phyloP scores from a whole-genome alignment of 2,329 filamentous ascomycete genomes.

The Alternaria sp. region DNA sequence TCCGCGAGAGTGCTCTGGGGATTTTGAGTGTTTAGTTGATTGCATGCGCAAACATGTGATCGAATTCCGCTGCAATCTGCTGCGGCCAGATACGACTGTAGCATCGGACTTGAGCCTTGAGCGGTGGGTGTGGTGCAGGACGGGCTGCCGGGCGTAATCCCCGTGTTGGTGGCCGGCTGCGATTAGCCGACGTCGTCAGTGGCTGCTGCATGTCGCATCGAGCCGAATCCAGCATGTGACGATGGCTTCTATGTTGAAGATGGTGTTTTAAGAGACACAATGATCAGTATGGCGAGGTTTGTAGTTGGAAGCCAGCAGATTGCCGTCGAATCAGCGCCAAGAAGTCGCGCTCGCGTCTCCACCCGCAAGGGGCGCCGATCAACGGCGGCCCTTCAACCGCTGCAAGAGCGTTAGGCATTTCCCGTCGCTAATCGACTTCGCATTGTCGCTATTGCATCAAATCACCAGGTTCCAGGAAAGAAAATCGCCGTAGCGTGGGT shows the following conservation, averaged over 20 bases:
- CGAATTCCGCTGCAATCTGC: neutral
- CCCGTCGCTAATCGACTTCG: neutral
- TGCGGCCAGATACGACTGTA: neutral
- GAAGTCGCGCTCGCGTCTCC: neutral
- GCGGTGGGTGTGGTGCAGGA: neutral
- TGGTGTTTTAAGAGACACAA: neutral
- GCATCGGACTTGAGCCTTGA: neutral
- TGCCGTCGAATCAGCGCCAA: neutral
- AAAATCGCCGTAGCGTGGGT: neutral
- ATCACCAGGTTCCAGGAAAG: too few relatives aligned
- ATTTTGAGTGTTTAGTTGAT: neutral
- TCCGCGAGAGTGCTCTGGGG: neutral
- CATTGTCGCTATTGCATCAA: neutral
- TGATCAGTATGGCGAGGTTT: neutral
- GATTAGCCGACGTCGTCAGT: constrained; percentile 6
- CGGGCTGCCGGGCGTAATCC: constrained; percentile 4
- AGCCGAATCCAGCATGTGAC: neutral
- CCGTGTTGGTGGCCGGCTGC: constrained; percentile 1
- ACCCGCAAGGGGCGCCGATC: constrained; percentile 1
- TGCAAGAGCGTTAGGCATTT: neutral
- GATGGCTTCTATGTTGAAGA: neutral
- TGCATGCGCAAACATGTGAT: neutral
- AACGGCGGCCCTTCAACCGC: neutral
- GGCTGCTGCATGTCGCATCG: neutral
- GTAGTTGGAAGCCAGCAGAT: neutral